Evolutionary conservation across 2,329 filamentous ascomycete genomes (phyloP), one percentile per base, ranked within the genome.

Genomic region (Colletotrichum sp.): DNA sequence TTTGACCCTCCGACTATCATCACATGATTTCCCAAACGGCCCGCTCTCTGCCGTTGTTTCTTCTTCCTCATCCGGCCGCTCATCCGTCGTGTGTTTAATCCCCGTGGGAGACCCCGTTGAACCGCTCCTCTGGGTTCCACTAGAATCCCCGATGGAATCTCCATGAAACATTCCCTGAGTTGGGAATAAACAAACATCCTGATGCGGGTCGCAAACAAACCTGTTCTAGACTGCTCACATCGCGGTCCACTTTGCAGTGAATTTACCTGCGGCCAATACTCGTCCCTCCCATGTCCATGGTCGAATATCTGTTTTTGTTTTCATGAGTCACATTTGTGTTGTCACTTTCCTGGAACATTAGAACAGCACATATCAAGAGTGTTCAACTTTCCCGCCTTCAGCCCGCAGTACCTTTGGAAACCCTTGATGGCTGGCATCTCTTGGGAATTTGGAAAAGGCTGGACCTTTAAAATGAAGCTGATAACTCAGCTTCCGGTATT

Each of bases 301-400:
- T 52, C 10, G 4, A 21, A 52, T 52, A 21, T 52, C 6, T 21
- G 44, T 52, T 21, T 12, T 49, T 52, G 44, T 52, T 52, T 13
- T 21, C n/a, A 8, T 13, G n/a, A 52, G 44, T 52, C 44, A 52
- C 44, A 52, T 52, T 13, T 21, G 44, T 52, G 44, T 21, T 13
- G n/a, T 49, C 44, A 49, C 44, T 49, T n/a, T n/a, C n/a, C n/a
- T n/a, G n/a, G n/a, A n/a, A 10, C 3, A n/a, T 6, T 13, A 49
- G 5, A n/a, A 0, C n/a, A 24, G n/a, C 44, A 13, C 44, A 21
- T 8, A 52, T 52, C n/a, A 0, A 21, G n/a, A 52, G n/a, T 3
- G 0, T 24, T 1, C 10, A 13, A 13, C 44, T 13, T 3, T 1
- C 1, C 10, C 2, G 6, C 3, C 10, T 52, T 21, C 0, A 13